These are phyloP conservation scores for Sarocladiaceae sp. DNA, from an alignment of 2,329 filamentous ascomycete species.

Conservation along the genomic window DNA sequence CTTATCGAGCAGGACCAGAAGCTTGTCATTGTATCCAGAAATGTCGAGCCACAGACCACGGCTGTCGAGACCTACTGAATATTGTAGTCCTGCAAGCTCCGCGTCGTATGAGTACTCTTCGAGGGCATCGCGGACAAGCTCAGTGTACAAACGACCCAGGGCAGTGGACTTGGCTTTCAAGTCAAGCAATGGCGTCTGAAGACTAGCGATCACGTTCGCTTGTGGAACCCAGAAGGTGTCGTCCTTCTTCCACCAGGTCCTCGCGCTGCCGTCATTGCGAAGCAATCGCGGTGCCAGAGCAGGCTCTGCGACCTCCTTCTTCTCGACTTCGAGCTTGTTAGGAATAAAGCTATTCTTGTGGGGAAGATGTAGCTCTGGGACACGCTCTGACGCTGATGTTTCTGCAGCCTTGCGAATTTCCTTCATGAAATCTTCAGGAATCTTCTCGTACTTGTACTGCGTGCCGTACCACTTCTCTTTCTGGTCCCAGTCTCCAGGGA, in stretches of 20 bases:
- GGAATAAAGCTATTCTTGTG: slow-evolving; percentile 96
- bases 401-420: slow-evolving; percentile 62
- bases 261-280: slow-evolving; percentile 73
- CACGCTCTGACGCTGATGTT: slow-evolving; percentile 53
- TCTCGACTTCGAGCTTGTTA: slow-evolving; percentile 87
- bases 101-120: slow-evolving; percentile 96
- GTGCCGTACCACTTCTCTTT: slow-evolving; percentile 99
- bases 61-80: slow-evolving; percentile 68
- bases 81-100: slow-evolving; percentile 83
- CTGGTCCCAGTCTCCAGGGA: slow-evolving; percentile 77
- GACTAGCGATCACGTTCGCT: slow-evolving; percentile 76
- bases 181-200: slow-evolving; percentile 75
- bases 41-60: slow-evolving; percentile 75
- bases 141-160: slow-evolving; percentile 75
- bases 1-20: slow-evolving; percentile 84
- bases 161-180: slow-evolving; percentile 74
- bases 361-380: slow-evolving; percentile 75
- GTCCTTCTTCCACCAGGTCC: slow-evolving; percentile 98
- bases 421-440: slow-evolving; percentile 69
- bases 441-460: slow-evolving; percentile 79
- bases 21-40: slow-evolving; percentile 94
- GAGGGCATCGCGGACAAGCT: slow-evolving; percentile 82
- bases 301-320: slow-evolving; percentile 79
- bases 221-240: slow-evolving; percentile 98
- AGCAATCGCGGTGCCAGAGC: slow-evolving; percentile 73